A percentile compares a stretch with the other conserved stretches of the same genome.
phyloP scores from a whole-genome alignment of 2,329 filamentous ascomycete genomes.

The Amauroascus niger region DNA sequence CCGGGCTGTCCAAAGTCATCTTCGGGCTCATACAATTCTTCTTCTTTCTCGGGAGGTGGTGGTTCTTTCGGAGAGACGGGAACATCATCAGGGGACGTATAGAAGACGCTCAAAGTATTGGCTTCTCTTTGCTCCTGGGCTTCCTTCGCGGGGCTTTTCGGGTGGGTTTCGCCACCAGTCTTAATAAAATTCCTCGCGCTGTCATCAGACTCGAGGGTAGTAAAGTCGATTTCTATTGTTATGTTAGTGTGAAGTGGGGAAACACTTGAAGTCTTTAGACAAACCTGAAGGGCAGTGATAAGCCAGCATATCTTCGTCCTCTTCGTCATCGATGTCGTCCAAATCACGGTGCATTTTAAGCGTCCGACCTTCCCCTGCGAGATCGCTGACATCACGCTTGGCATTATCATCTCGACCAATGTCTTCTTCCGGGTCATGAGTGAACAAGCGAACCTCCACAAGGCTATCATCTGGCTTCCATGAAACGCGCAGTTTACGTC shows the following conservation, averaged over 20 bases:
- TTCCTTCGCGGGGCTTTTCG: constrained; percentile 34
- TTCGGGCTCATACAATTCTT: constrained; percentile 28
- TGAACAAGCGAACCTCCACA: constrained; percentile 50
- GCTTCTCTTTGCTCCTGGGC: constrained; percentile 40
- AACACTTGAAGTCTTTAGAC: constrained; percentile 14
- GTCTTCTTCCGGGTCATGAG: constrained; percentile 55
- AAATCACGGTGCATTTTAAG: constrained; percentile 45
- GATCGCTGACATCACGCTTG: constrained; percentile 49
- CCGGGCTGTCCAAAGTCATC: constrained; percentile 37
- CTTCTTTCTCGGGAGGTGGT: constrained; percentile 27
- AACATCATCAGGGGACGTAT: constrained; percentile 38
- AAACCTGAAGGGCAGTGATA: constrained; percentile 30
- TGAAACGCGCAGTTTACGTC: constrained; percentile 50
- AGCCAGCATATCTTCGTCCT: constrained; percentile 37
- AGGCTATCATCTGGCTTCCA: constrained; percentile 51
- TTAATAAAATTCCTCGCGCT: constrained; percentile 34
- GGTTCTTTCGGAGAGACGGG: constrained; percentile 42
- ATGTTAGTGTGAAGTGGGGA: constrained; percentile 5
- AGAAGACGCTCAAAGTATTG: constrained; percentile 41
- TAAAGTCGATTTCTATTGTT: constrained; percentile 33
- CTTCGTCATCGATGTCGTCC: constrained; percentile 52
- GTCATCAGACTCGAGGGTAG: constrained; percentile 28
- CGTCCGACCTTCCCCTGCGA: constrained; percentile 47
- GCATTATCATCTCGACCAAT: constrained; percentile 49
- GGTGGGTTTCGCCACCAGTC: constrained; percentile 33